These are phyloP conservation scores for Diddensiella caesifluorescens DNA, from an alignment of 805 yeast genomes.

Conservation along the genomic window DNA sequence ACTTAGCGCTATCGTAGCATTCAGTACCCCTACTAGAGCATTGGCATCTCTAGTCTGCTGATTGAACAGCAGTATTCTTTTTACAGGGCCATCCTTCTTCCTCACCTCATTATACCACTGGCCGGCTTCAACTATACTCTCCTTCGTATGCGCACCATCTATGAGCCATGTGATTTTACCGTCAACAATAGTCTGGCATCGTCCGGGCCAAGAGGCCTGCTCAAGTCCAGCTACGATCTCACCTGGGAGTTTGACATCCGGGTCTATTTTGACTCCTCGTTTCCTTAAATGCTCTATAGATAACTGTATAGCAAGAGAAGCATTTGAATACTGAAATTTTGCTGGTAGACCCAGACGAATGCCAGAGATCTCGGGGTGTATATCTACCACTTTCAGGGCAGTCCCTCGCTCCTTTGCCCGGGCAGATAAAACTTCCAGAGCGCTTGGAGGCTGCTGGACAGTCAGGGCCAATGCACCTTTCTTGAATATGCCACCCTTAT, in stretches of 20 bases:
- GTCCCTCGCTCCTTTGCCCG: constrained; percentile 65
- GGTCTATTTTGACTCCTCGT: constrained; percentile 35
- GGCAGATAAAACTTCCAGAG: constrained; percentile 43
- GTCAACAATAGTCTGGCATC: constrained; percentile 68
- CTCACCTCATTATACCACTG: constrained; percentile 55
- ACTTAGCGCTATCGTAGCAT: constrained; percentile 25
- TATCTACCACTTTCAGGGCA: constrained; percentile 46
- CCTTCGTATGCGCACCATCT: constrained; percentile 96
- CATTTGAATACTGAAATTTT: constrained; percentile 77
- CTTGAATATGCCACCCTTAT: constrained; percentile 91
- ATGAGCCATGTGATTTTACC: constrained; percentile 65
- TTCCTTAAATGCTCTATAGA: constrained; percentile 54
- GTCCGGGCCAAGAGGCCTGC: constrained; percentile 84
- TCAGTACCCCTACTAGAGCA: constrained; percentile 51
- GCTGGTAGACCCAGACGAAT: constrained; percentile 44
- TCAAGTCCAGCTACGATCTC: constrained; percentile 49
- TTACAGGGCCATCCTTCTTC: constrained; percentile 17
- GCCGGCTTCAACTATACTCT: constrained; percentile 77
- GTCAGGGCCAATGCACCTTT: constrained; percentile 58
- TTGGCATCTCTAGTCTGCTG: constrained; percentile 90
- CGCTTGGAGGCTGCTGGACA: constrained; percentile 55
- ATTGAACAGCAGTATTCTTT: constrained; percentile 65
- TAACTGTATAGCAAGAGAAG: constrained; percentile 76
- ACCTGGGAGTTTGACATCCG: constrained; percentile 15
- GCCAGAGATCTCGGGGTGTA: constrained; percentile 36